Conservation (phyloP, 257 asterid genomes). For the Euphrasia confusa region DNA sequence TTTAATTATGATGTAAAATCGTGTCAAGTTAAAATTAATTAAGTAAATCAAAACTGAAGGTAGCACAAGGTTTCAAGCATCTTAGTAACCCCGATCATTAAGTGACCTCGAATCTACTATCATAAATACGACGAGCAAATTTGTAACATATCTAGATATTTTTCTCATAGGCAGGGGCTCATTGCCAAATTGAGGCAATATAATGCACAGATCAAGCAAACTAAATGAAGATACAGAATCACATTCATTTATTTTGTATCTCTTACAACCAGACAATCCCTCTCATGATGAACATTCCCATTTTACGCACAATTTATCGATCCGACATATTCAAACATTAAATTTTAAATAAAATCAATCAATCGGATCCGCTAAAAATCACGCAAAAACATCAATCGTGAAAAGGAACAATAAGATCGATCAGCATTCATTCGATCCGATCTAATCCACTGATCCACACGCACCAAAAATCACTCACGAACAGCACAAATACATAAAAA, state of each 20-base stretch:
- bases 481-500: neutral
- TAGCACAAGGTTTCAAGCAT: conserved; percentile 10
- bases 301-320: neutral
- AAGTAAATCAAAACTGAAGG: neutral
- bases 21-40: neutral
- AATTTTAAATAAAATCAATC: conserved; percentile 16
- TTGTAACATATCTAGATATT: neutral
- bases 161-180: neutral
- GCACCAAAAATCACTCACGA: neutral
- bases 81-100: neutral
- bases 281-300: neutral
- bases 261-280: neutral
- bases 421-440: conserved; percentile 3
- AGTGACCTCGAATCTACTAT: conserved; percentile 3
- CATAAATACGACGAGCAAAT: conserved; percentile 3
- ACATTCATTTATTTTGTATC: neutral
- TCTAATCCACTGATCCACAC: conserved; percentile 20
- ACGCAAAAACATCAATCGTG: neutral
- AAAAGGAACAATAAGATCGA: conserved; percentile 11
- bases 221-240: neutral
- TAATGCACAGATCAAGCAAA: neutral
- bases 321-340: conserved; percentile 6
- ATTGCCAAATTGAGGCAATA: neutral
- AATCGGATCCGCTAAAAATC: conserved; percentile 2
- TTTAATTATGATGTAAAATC: neutral